phyloP scores from a whole-genome alignment of 2,329 filamentous ascomycete species.

The Cytospora mali region DNA sequence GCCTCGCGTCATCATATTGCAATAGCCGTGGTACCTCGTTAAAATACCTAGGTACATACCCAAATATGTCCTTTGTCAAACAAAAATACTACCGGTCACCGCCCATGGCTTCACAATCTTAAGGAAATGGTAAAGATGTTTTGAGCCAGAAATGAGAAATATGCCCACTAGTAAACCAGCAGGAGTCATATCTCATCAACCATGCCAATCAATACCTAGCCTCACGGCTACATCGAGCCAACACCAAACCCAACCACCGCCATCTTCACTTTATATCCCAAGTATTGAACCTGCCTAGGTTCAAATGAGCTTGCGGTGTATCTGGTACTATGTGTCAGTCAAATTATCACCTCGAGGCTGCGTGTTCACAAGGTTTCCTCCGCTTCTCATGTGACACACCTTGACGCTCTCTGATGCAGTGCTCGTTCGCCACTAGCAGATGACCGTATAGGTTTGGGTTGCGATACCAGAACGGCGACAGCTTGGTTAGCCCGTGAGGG shows the following conservation, averaged over 20 bases:
- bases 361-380: not conserved
- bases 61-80: not conserved
- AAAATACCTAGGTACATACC: too few species aligned
- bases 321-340: conserved; percentile 4
- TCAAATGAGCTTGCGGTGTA: conserved; percentile 11
- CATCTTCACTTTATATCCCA: conserved; percentile 21
- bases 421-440: conserved; percentile 20
- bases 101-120: not conserved
- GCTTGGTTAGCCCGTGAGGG: conserved; percentile 11
- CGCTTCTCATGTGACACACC: not conserved
- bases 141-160: not conserved
- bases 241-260: conserved; percentile 2
- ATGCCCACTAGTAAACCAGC: not conserved
- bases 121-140: not conserved
- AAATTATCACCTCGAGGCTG: not conserved
- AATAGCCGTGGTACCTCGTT: not conserved
- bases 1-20: not conserved
- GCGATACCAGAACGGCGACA: conserved; percentile 17
- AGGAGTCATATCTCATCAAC: not conserved
- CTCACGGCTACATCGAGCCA: not conserved
- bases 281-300: conserved; percentile 22
- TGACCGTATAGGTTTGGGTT: conserved; percentile 22
- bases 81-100: not conserved
- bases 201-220: not conserved
- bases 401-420: conserved; percentile 6